These are phyloP conservation scores for Fusarium musae DNA, from an alignment of 2,329 filamentous ascomycete genomes.

Conservation along the genomic window DNA sequence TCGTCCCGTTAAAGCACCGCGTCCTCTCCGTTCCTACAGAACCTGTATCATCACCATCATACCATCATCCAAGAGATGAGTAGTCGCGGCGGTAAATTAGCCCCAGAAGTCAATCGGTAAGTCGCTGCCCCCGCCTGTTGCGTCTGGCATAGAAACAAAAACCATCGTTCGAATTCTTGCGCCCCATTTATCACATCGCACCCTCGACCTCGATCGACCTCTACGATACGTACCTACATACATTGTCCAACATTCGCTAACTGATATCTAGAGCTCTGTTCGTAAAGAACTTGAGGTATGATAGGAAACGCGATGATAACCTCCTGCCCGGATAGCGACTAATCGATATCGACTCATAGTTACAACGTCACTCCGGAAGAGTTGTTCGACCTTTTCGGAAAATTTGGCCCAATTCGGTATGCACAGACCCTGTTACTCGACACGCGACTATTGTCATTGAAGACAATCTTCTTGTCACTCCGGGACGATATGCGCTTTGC, in stretches of 20 bases:
- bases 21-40: constrained; percentile 45
- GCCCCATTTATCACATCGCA: constrained; percentile 21
- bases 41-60: constrained; percentile 46
- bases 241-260: constrained; percentile 45
- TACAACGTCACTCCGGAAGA: constrained; percentile 99
- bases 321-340: constrained; percentile 34
- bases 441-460: neutral
- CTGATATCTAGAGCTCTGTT: constrained; percentile 85
- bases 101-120: constrained; percentile 98
- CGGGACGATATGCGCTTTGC: constrained; percentile 7
- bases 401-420: constrained; percentile 95
- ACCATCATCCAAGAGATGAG: constrained; percentile 80
- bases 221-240: neutral
- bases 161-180: constrained; percentile 21
- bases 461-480: constrained; percentile 12
- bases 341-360: constrained; percentile 74
- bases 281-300: constrained; percentile 98
- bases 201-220: constrained; percentile 3
- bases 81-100: constrained; percentile 96
- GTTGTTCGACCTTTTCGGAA: constrained; percentile 98
- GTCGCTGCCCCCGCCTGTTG: constrained; percentile 27
- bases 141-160: constrained; percentile 14
- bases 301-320: constrained; percentile 33
- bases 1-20: constrained; percentile 42
- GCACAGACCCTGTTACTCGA: constrained; percentile 47